phyloP scores from a whole-genome alignment of 495 filamentous ascomycete genomes.

The Xylaria curta region DNA sequence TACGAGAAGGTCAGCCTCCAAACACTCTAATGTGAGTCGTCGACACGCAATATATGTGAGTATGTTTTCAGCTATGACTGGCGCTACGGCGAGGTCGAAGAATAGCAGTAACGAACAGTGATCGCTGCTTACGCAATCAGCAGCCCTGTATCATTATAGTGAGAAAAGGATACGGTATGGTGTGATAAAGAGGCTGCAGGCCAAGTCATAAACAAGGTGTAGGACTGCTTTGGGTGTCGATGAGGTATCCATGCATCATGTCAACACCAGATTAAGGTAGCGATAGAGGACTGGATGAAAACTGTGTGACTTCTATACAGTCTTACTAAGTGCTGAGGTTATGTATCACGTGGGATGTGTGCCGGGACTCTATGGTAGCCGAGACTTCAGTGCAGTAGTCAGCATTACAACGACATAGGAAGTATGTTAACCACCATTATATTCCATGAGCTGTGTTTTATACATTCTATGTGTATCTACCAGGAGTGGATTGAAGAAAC shows the following conservation, averaged over 20 bases:
- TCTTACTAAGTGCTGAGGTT: not conserved
- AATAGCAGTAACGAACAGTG: not conserved
- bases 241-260: not conserved
- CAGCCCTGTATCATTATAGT: not conserved
- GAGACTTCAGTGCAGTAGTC: not conserved
- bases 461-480: not conserved
- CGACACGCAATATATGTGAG: not conserved
- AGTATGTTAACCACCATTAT: not conserved
- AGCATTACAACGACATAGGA: not conserved
- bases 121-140: not conserved
- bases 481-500: not conserved
- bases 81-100: not conserved
- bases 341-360: not conserved
- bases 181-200: not conserved
- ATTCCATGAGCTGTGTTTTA: not conserved
- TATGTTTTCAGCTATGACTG: not conserved
- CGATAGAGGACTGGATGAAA: not conserved
- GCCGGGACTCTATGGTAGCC: not conserved
- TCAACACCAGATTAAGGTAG: not conserved
- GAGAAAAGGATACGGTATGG: not conserved
- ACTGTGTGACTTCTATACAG: not conserved
- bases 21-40: not conserved
- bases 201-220: not conserved
- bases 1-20: not conserved
- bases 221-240: not conserved